Conservation (phyloP, 345 rosid species). For the Rhizophora apiculata region DNA sequence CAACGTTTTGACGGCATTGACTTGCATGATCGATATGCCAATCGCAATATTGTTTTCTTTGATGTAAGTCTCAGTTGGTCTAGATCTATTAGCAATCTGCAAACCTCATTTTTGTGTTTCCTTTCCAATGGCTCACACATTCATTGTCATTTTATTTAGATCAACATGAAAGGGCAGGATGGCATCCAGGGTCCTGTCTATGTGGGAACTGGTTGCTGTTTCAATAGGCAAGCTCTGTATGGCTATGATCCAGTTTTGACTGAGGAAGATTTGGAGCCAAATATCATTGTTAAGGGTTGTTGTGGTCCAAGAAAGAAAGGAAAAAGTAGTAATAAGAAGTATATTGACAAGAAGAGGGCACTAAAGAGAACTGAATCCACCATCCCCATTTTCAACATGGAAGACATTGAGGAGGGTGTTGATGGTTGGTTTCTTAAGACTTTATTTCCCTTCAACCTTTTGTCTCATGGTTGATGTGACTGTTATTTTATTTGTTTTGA, state of each 20-base stretch:
- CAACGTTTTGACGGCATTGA: conserved; percentile 99
- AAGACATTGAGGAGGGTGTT: conserved; percentile 93
- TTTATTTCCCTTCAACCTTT: background rate
- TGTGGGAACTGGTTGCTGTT: conserved; percentile 99
- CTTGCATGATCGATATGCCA: conserved; percentile 99
- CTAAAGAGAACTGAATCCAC: conserved; percentile 91
- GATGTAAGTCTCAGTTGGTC: conserved; percentile 56
- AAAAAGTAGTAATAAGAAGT: conserved; percentile 64
- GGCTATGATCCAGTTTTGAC: conserved; percentile 98
- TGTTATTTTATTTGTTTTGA: background rate
- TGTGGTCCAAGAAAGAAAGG: conserved; percentile 95
- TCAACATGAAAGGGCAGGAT: conserved; percentile 95
- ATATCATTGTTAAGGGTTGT: conserved; percentile 90
- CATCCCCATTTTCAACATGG: conserved; percentile 94
- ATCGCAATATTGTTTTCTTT: conserved; percentile 95
- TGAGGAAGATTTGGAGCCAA: conserved; percentile 92
- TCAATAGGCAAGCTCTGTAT: conserved; percentile 95
- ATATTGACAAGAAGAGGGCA: conserved; percentile 70
- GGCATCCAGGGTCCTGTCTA: conserved; percentile 99
- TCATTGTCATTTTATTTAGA: conserved; percentile 39
- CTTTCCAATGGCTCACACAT: conserved; percentile 11
- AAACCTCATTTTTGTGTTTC: background rate
- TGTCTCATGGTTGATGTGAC: background rate
- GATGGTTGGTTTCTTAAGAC: conserved; percentile 59
- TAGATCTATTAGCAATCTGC: conserved; percentile 14